Evolutionary conservation across 2,329 filamentous ascomycete genomes (phyloP).

Genomic region (Paraphaeosphaeria minitans): DNA sequence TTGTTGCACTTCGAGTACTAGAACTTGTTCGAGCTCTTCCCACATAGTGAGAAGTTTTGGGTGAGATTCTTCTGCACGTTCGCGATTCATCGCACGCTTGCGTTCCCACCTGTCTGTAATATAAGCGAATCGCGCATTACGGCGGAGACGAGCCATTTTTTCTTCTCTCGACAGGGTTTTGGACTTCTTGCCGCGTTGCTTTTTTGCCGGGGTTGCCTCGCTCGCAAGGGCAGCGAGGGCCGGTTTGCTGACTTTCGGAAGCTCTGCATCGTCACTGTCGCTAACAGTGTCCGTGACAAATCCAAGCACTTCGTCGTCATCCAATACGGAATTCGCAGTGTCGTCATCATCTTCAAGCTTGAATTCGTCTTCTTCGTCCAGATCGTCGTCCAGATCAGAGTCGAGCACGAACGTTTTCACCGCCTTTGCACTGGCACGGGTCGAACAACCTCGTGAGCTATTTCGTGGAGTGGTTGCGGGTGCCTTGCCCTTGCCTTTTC

Average conservation of each 20-base stretch:
- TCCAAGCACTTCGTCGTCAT: conserved; percentile 20
- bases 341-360: conserved; percentile 28
- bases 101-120: conserved; percentile 49
- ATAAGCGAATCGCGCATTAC: conserved; percentile 36
- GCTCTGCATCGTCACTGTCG: conserved; percentile 35
- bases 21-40: conserved; percentile 71
- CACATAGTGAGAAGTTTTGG: conserved; percentile 85
- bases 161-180: conserved; percentile 31
- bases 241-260: conserved; percentile 28
- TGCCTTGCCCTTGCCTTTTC: conserved; percentile 34
- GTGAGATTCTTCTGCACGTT: conserved; percentile 74
- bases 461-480: conserved; percentile 21
- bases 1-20: conserved; percentile 66
- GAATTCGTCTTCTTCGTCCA: conserved; percentile 37
- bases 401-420: conserved; percentile 24
- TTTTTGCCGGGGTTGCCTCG: conserved; percentile 12
- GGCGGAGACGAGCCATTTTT: conserved; percentile 24
- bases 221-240: conserved; percentile 20
- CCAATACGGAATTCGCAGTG: conserved; percentile 16
- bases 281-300: conserved; percentile 18
- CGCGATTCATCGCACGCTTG: conserved; percentile 60
- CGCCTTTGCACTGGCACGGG: conserved; percentile 28
- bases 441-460: conserved; percentile 23
- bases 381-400: conserved; percentile 21
- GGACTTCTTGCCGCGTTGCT: conserved; percentile 27